These are phyloP conservation scores for Auricularia sp. DNA, from an alignment of 768 basidiomycete species.

Conservation along the genomic window DNA sequence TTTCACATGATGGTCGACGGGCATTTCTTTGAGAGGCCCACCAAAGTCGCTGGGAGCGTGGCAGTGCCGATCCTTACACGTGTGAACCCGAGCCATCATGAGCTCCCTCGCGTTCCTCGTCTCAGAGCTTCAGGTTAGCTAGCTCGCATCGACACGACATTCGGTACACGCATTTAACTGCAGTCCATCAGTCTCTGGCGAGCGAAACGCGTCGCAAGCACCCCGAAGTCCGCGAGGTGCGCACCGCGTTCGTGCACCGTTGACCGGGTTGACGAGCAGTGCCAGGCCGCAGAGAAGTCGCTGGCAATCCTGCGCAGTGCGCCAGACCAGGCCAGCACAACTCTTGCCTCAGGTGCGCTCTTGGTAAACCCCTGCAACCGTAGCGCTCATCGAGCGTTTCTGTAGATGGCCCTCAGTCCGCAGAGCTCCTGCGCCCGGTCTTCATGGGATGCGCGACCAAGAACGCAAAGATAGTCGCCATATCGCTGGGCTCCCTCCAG, in stretches of 20 bases:
- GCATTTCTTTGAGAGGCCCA: not conserved
- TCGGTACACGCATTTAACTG: constrained; percentile 1
- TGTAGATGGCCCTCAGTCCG: constrained; percentile 67
- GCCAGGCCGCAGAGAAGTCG: constrained; percentile 79
- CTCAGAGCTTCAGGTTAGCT: constrained; percentile 51
- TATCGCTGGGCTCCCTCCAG: constrained; percentile 84
- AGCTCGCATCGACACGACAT: constrained; percentile 1
- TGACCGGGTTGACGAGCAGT: constrained; percentile 4
- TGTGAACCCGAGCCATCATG: constrained; percentile 9
- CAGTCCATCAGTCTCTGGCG: constrained; percentile 53
- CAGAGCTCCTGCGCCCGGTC: constrained; percentile 74
- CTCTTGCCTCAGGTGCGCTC: constrained; percentile 59
- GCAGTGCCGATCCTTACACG: not conserved
- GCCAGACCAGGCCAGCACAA: constrained; percentile 58
- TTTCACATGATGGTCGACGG: too few relatives aligned
- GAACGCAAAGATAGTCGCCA: constrained; percentile 88
- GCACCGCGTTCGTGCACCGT: constrained; percentile 10
- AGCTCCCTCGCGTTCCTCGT: constrained; percentile 30
- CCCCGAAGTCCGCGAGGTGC: constrained; percentile 88
- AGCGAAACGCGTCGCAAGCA: constrained; percentile 84
- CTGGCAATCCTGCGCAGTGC: constrained; percentile 70
- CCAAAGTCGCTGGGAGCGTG: not conserved
- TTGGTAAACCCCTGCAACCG: not conserved
- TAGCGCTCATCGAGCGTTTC: not conserved
- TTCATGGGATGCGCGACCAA: constrained; percentile 92